Evolutionary conservation across 73 alveolate genomes (phyloP).

Genomic region (Paramecium primaurelia): DNA sequence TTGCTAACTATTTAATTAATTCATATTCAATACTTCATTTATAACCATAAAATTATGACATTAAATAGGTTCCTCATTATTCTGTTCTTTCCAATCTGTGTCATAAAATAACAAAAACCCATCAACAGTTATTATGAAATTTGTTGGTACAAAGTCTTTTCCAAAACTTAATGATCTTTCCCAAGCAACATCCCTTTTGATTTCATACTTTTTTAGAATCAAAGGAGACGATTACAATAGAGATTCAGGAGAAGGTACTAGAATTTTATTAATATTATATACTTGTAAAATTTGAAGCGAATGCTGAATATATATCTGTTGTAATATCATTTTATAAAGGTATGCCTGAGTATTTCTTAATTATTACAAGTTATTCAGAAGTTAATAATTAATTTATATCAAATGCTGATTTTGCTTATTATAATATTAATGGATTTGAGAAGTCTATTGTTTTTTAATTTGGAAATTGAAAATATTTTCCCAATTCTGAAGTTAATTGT

Average conservation of each 20-base stretch:
- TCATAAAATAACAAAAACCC: constrained; percentile 10
- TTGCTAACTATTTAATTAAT: background rate
- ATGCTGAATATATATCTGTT: background rate
- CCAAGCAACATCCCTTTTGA: constrained; percentile 39
- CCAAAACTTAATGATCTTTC: constrained; percentile 44
- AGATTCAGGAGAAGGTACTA: background rate
- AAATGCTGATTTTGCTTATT: background rate
- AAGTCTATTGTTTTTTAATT: background rate
- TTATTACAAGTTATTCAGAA: background rate
- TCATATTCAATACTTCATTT: background rate
- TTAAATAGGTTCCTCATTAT: background rate
- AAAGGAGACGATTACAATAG: background rate
- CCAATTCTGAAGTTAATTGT: background rate
- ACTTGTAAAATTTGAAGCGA: constrained; percentile 29
- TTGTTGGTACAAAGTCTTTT: background rate
- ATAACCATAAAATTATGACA: background rate
- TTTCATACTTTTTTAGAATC: background rate
- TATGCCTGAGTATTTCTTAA: background rate
- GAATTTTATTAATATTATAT: background rate
- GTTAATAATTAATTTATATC: background rate
- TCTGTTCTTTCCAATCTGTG: background rate
- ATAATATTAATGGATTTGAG: background rate
- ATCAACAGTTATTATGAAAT: constrained; percentile 27
- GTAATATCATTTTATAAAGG: background rate
- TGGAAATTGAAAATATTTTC: background rate